Conservation (phyloP, 768 basidiomycete genomes). For the Gyrodon lividus region DNA sequence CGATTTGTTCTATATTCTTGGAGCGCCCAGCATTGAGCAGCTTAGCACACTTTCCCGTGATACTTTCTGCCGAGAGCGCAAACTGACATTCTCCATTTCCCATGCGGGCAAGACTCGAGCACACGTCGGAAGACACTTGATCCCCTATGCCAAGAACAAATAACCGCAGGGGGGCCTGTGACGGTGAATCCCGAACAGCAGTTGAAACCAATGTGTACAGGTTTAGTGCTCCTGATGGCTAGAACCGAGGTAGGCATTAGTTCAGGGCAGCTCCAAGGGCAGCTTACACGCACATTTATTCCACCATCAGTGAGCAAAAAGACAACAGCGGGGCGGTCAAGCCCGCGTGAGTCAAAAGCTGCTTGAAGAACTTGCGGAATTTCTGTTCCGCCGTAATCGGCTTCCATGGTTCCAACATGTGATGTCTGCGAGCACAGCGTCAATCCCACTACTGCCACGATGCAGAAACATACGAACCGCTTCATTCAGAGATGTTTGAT, state of each 20-base stretch:
- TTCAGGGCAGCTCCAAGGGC: not conserved
- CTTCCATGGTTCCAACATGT: constrained; percentile 40
- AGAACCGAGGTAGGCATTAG: not conserved
- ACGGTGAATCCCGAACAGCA: constrained; percentile 34
- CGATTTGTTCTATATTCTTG: constrained; percentile 43
- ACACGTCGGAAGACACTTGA: constrained; percentile 47
- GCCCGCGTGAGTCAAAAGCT: constrained; percentile 37
- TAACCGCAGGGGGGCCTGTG: constrained; percentile 41
- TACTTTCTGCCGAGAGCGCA: constrained; percentile 44
- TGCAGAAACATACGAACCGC: constrained; percentile 33
- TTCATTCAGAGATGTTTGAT: constrained; percentile 25
- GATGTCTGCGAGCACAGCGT: constrained; percentile 30
- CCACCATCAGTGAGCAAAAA: constrained; percentile 63
- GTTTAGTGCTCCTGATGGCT: constrained; percentile 16
- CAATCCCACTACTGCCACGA: constrained; percentile 6
- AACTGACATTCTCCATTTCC: constrained; percentile 53
- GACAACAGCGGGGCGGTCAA: constrained; percentile 42
- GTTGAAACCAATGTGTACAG: constrained; percentile 20
- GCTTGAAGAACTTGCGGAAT: constrained; percentile 40
- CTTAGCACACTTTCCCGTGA: constrained; percentile 46
- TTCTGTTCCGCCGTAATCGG: constrained; percentile 53
- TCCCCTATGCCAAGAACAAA: constrained; percentile 61
- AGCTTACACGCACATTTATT: constrained; percentile 26
- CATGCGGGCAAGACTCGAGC: constrained; percentile 50
- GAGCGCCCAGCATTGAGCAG: constrained; percentile 53